Conservation (phyloP, 2,329 filamentous ascomycete species). For the Hypoxylon sp. region DNA sequence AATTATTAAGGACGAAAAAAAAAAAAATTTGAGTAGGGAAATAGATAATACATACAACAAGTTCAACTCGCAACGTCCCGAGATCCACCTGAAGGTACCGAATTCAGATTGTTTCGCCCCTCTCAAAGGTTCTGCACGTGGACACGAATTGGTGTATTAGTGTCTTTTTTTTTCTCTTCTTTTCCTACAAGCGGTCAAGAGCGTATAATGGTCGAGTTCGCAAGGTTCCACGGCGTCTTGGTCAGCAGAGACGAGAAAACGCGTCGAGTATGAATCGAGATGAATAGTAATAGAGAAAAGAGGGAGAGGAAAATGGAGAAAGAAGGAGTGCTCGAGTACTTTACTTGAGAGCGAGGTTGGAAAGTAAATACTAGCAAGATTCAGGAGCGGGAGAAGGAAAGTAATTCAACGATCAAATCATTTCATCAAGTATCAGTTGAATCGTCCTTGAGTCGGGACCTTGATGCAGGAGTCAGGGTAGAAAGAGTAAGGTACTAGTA, state of each 20-base stretch:
- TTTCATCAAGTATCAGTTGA: conserved; percentile 30
- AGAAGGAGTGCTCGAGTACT: conserved; percentile 36
- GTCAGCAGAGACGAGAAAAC: conserved; percentile 30
- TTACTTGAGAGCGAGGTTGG: conserved; percentile 41
- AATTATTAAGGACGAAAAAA: conserved; percentile 20
- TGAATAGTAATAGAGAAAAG: conserved; percentile 26
- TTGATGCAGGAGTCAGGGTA: conserved; percentile 37
- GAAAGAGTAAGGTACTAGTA: conserved; percentile 24
- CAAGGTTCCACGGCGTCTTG: conserved; percentile 20
- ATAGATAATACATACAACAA: too few relatives aligned
- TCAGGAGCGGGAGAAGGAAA: conserved; percentile 41
- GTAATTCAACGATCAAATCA: conserved; percentile 43
- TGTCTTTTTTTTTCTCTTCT: conserved; percentile 20
- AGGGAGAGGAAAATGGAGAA: conserved; percentile 36
- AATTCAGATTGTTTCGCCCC: conserved; percentile 34
- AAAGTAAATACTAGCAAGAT: conserved; percentile 39
- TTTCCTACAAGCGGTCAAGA: conserved; percentile 35
- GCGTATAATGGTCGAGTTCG: conserved; percentile 20
- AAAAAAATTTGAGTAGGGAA: conserved; percentile 28
- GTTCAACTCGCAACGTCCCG: conserved; percentile 33
- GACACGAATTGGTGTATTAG: conserved; percentile 32
- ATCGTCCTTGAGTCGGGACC: conserved; percentile 32
- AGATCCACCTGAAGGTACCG: conserved; percentile 34
- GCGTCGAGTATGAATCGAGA: conserved; percentile 22
- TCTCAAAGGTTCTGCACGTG: conserved; percentile 34